These are phyloP conservation scores for Neltuma alba DNA, from an alignment of 306 rosid species.

Conservation along the genomic window DNA sequence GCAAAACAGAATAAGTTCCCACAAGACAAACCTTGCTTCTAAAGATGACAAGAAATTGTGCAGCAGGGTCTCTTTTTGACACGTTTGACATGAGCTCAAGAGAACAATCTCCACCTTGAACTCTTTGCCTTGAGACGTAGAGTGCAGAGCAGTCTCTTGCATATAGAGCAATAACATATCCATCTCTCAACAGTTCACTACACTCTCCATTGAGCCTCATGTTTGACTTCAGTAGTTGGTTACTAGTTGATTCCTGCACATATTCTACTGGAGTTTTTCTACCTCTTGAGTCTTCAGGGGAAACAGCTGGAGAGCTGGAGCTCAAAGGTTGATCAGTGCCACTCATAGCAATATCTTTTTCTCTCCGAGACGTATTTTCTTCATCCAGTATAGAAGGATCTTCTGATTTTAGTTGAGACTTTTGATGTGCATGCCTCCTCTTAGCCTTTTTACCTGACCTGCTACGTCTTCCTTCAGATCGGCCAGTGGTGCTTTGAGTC, in stretches of 20 bases:
- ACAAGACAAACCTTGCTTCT: slow-evolving; percentile 79
- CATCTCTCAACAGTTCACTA: slow-evolving; percentile 80
- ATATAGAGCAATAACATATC: slow-evolving; percentile 77
- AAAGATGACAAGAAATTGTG: slow-evolving; percentile 79
- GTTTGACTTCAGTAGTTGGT: slow-evolving; percentile 56
- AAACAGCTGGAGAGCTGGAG: slow-evolving; percentile 72
- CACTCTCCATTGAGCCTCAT: slow-evolving; percentile 71
- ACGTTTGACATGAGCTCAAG: slow-evolving; percentile 78
- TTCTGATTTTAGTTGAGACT: slow-evolving; percentile 69
- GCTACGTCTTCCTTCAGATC: slow-evolving; percentile 84
- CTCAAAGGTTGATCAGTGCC: slow-evolving; percentile 93
- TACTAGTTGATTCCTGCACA: slow-evolving; percentile 65
- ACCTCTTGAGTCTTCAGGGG: slow-evolving; percentile 80
- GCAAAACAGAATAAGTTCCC: slow-evolving; percentile 24
- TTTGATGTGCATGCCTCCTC: slow-evolving; percentile 84
- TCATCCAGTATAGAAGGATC: slow-evolving; percentile 62
- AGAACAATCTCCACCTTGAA: slow-evolving; percentile 96
- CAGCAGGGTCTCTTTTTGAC: slow-evolving; percentile 96
- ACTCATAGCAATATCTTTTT: slow-evolving; percentile 90
- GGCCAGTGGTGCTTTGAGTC: slow-evolving; percentile 63
- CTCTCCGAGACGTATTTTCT: slow-evolving; percentile 77
- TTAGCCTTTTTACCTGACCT: slow-evolving; percentile 94
- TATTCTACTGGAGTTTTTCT: slow-evolving; percentile 81
- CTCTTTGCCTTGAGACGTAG: slow-evolving; percentile 89
- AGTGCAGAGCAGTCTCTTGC: slow-evolving; percentile 71